These are phyloP conservation scores for Ilex paraguariensis DNA, from an alignment of 305 asterid genomes.

Conservation along the genomic window DNA sequence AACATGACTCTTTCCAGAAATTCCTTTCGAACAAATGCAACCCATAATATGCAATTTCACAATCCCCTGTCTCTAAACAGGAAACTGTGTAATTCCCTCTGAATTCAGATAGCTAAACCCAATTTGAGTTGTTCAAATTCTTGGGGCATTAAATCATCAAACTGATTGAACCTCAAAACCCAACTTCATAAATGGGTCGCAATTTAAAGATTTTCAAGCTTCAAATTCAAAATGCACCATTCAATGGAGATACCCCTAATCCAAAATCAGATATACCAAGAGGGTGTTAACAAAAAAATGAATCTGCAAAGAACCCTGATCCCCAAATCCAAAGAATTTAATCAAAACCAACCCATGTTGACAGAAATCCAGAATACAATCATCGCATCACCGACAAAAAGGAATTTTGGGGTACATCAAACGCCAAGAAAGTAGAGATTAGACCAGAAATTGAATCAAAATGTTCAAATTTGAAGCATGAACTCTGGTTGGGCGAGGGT, in stretches of 20 bases:
- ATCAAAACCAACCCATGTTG: constrained; percentile 48
- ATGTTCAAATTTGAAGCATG: constrained; percentile 11
- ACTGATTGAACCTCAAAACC: constrained; percentile 8
- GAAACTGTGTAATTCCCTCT: constrained; percentile 22
- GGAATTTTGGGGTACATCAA: constrained; percentile 2
- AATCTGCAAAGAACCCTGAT: constrained; percentile 22
- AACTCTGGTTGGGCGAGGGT: constrained; percentile 12
- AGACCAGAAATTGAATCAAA: constrained; percentile 17
- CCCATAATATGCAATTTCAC: constrained; percentile 47
- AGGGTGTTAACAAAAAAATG: constrained; percentile 4
- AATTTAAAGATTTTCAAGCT: constrained; percentile 9
- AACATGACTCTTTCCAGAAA: constrained; percentile 1
- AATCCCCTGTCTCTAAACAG: constrained; percentile 25
- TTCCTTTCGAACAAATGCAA: constrained; percentile 76
- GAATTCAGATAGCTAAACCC: constrained; percentile 18
- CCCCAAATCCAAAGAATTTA: constrained; percentile 28
- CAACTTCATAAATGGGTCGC: constrained; percentile 6
- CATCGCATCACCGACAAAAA: constrained; percentile 6
- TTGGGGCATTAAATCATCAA: constrained; percentile 22
- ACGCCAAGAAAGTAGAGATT: background rate
- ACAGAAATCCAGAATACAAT: constrained; percentile 21
- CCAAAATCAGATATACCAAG: constrained; percentile 18
- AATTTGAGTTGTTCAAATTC: constrained; percentile 21
- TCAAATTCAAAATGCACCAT: constrained; percentile 5
- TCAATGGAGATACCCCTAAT: constrained; percentile 11